Conservation (phyloP, 2,329 filamentous ascomycete genomes). For the Neofusicoccum kwambonambiense region DNA sequence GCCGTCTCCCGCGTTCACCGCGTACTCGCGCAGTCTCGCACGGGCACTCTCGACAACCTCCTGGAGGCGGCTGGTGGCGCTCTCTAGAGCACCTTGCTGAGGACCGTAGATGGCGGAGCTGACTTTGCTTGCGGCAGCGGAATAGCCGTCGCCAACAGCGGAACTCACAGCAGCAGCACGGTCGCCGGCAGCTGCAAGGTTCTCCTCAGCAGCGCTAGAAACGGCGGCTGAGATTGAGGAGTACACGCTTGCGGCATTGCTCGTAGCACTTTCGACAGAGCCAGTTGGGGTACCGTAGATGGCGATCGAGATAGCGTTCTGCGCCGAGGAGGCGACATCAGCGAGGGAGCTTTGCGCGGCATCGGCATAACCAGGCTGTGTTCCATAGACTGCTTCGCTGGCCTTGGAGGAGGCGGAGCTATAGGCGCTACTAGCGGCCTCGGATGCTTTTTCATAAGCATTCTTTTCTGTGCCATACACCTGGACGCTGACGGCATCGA, state of each 20-base stretch:
- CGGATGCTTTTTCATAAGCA: slow-evolving; percentile 53
- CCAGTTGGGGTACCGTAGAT: slow-evolving; percentile 55
- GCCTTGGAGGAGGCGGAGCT: slow-evolving; percentile 49
- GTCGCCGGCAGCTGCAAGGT: slow-evolving; percentile 24
- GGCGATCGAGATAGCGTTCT: slow-evolving; percentile 55
- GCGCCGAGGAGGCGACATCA: slow-evolving; percentile 55
- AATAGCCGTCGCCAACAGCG: slow-evolving; percentile 26
- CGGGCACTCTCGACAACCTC: slow-evolving; percentile 46
- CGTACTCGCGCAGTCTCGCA: slow-evolving; percentile 41
- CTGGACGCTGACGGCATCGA: slow-evolving; percentile 58
- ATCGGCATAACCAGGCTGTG: slow-evolving; percentile 52
- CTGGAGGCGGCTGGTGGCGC: slow-evolving; percentile 42
- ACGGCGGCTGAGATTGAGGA: slow-evolving; percentile 39
- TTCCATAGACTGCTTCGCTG: slow-evolving; percentile 57
- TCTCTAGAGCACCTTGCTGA: slow-evolving; percentile 46
- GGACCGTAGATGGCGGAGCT: slow-evolving; percentile 51
- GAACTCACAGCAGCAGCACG: slow-evolving; percentile 26
- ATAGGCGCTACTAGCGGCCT: slow-evolving; percentile 54
- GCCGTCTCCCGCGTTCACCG: slow-evolving; percentile 32
- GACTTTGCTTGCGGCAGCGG: slow-evolving; percentile 30
- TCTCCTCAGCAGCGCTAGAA: slow-evolving; percentile 45
- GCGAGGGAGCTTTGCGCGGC: slow-evolving; percentile 54
- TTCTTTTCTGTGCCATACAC: slow-evolving; percentile 59
- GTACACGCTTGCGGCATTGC: slow-evolving; percentile 45
- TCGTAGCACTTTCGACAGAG: slow-evolving; percentile 45